Conservation (phyloP, 768 basidiomycete species). For the Psilocybe cyanescens region DNA sequence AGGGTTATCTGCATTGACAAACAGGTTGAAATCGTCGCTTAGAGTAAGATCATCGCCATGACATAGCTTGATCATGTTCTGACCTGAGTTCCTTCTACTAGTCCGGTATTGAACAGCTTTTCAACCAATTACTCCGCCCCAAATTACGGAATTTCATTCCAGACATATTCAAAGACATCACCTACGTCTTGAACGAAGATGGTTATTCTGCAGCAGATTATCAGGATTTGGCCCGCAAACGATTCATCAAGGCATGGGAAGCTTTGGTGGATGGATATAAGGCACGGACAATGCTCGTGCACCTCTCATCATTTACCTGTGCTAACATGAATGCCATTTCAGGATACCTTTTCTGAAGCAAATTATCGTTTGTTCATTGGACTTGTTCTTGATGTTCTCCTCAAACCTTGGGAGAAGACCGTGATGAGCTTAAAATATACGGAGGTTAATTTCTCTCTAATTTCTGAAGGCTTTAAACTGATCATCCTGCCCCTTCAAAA, state of each 20-base stretch:
- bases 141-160: conserved; percentile 80
- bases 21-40: conserved; percentile 72
- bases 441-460: conserved; percentile 59
- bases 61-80: neutral
- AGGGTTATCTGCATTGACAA: conserved; percentile 54
- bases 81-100: conserved; percentile 29
- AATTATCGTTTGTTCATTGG: conserved; percentile 90
- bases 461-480: neutral
- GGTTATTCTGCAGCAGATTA: conserved; percentile 82
- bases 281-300: conserved; percentile 53
- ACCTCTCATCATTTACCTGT: conserved; percentile 48
- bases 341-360: conserved; percentile 87
- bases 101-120: conserved; percentile 90
- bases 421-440: conserved; percentile 81
- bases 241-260: conserved; percentile 92
- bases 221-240: conserved; percentile 84
- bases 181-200: conserved; percentile 90
- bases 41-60: conserved; percentile 51
- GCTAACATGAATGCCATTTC: conserved; percentile 8
- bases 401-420: conserved; percentile 96
- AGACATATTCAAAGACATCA: conserved; percentile 90
- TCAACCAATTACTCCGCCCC: conserved; percentile 93
- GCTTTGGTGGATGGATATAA: conserved; percentile 84
- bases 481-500: conserved; percentile 31
- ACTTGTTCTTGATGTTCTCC: conserved; percentile 82